phyloP scores from a whole-genome alignment of 176 grass and related monocot genomes.

The Eragrostis curvula region DNA sequence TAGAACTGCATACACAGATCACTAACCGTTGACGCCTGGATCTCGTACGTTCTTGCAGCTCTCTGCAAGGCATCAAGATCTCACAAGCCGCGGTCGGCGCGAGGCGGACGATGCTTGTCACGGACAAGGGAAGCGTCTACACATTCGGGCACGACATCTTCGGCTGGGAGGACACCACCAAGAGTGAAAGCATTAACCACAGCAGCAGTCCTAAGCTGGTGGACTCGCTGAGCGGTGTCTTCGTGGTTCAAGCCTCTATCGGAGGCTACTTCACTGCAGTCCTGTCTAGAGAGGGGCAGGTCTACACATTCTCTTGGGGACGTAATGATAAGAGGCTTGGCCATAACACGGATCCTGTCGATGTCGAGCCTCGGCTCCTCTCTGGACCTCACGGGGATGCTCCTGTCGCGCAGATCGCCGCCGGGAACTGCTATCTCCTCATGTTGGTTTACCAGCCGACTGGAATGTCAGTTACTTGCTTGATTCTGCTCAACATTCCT shows the following conservation, averaged over 20 bases:
- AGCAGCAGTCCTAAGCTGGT: constrained; percentile 55
- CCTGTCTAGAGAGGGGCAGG: constrained; percentile 69
- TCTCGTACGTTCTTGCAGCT: constrained; percentile 42
- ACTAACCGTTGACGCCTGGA: not conserved
- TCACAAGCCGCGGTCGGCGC: constrained; percentile 62
- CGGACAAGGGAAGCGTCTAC: constrained; percentile 60
- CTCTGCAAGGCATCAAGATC: constrained; percentile 68
- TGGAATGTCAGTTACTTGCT: constrained; percentile 58
- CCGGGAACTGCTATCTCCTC: constrained; percentile 74
- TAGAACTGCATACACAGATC: not conserved
- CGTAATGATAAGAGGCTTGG: constrained; percentile 35
- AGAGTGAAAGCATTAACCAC: constrained; percentile 4
- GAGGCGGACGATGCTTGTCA: constrained; percentile 71
- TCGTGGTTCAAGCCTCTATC: constrained; percentile 70
- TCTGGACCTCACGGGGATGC: constrained; percentile 51
- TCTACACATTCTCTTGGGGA: constrained; percentile 74
- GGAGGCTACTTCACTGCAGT: constrained; percentile 60
- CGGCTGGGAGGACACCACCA: constrained; percentile 16
- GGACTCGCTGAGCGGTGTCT: constrained; percentile 61
- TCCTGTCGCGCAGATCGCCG: constrained; percentile 65
- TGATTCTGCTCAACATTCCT: not conserved
- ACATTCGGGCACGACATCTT: constrained; percentile 51
- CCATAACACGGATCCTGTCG: constrained; percentile 47
- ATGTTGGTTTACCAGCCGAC: constrained; percentile 54
- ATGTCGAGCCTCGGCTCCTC: constrained; percentile 51